Base-by-base conservation (phyloP, 495 filamentous ascomycete genomes). In the Xylaria bambusicola region DNA sequence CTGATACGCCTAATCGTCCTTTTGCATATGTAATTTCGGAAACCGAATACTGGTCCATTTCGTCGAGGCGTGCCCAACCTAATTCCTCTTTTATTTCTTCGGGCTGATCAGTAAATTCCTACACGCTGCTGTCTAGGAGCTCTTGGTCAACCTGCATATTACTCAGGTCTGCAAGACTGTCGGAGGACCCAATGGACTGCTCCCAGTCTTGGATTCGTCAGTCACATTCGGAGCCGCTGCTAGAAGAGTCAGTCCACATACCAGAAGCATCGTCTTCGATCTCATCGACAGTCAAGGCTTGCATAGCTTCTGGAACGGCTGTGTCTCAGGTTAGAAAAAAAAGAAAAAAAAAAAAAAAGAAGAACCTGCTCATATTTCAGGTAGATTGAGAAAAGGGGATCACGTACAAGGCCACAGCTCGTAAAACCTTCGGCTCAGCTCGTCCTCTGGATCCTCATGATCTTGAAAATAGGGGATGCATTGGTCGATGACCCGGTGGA, bases 241-340 rank as follows among this genome's bases (percentile, higher is more conserved):
- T 75, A 36, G 70, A 67, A 54, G 71, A 77, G 61, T 76, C 73
- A 66, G 73, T 75, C 50, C 66, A 77, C 80, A 68, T 80, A 80
- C 82, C 82, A 44, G 80, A 82, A 64, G 72, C 79, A 35, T 84
- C 81, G 41, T 83, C 82, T 58, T 83, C 82, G 50, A 76, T 61
- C 33, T 83, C 80, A 18, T 82, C 80, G 8, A 83, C 79, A 9
- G 69, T 72, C 20, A 77, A 62, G 41, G 60, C 70, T 4, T 65
- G 67, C 58, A 84, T 61, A 18, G 70, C 59, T 15, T 77, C 71
- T n/a, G 75, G 24, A 21, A 82, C 70, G 55, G 17, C 80, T 83
- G 53, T 23, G 9, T 51, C 7, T 41, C 10, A n/a, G 29, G 58
- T 72, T 61, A 76, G 62, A 44, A 33, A 10, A 42, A 6, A 31